Conservation (phyloP, 495 filamentous ascomycete genomes). For the Xanthoparmelia taractica region DNA sequence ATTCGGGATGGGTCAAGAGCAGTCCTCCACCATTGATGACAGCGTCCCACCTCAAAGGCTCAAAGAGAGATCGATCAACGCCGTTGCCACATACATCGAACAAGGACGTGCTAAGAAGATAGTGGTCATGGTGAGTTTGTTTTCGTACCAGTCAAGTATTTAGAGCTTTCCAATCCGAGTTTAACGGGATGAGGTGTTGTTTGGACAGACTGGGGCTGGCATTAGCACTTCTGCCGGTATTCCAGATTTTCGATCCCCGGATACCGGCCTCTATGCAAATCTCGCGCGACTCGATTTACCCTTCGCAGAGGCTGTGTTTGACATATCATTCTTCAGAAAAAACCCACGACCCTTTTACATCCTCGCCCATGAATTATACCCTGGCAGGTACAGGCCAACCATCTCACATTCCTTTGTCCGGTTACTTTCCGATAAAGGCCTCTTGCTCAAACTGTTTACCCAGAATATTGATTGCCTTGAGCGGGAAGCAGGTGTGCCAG, state of each 20-base stretch:
- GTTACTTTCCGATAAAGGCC: conserved; percentile 63
- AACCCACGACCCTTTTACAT: conserved; percentile 89
- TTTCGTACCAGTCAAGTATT: background rate
- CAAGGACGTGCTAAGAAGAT: conserved; percentile 57
- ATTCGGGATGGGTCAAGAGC: conserved; percentile 62
- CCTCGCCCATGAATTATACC: conserved; percentile 83
- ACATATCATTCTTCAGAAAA: conserved; percentile 74
- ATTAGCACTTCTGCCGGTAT: conserved; percentile 79
- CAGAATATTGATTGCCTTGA: conserved; percentile 98
- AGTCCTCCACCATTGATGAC: conserved; percentile 55
- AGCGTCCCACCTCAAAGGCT: conserved; percentile 57
- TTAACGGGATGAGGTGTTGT: conserved; percentile 10
- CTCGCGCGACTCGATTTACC: conserved; percentile 75
- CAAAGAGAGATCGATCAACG: conserved; percentile 56
- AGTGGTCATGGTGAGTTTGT: conserved; percentile 60
- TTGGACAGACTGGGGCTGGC: conserved; percentile 41
- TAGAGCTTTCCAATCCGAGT: background rate
- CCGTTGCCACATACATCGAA: conserved; percentile 67
- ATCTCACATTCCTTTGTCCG: conserved; percentile 74
- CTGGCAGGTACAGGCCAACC: conserved; percentile 83
- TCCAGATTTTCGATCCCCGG: conserved; percentile 80
- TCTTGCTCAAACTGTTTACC: conserved; percentile 81
- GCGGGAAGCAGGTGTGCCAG: conserved; percentile 74
- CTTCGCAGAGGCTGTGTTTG: conserved; percentile 69
- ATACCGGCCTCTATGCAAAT: conserved; percentile 83